Evolutionary conservation across 129 eudicot species (phyloP).

Genomic region (Pittosporum tobira): DNA sequence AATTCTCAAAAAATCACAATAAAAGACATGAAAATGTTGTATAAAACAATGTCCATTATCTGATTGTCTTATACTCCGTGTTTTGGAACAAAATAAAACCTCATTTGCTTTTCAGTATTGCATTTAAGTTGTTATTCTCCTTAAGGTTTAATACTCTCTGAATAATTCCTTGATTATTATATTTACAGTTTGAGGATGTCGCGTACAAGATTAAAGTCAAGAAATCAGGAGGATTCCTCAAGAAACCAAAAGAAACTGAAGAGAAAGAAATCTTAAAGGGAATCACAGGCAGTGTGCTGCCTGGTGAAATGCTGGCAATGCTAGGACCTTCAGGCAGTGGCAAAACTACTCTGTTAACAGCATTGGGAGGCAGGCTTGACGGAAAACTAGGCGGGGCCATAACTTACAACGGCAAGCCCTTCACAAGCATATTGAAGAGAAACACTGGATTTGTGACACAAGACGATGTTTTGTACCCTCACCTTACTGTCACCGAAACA

Average conservation of each 20-base stretch:
- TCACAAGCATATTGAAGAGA: constrained; percentile 44
- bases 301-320: constrained; percentile 82
- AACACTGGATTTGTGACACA: constrained; percentile 78
- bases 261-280: constrained; percentile 49
- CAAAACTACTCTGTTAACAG: constrained; percentile 66
- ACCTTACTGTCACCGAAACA: constrained; percentile 72
- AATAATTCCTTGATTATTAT: not conserved
- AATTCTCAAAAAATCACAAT: too few species aligned
- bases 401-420: constrained; percentile 54
- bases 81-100: too few species aligned
- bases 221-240: constrained; percentile 23
- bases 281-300: constrained; percentile 45
- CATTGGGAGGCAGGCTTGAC: constrained; percentile 51
- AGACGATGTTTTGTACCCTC: constrained; percentile 73
- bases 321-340: constrained; percentile 92
- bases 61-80: too few species aligned
- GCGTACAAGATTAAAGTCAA: constrained; percentile 37
- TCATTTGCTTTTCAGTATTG: too few species aligned
- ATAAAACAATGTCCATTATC: too few species aligned
- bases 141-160: not conserved
- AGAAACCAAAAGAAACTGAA: constrained; percentile 7
- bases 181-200: constrained; percentile 60
- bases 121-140: not conserved
- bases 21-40: too few species aligned
- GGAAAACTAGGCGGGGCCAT: constrained; percentile 46